A percentile compares a stretch with the other conserved stretches of the same genome.
Evolutionary conservation across 768 basidiomycete species (phyloP).

Genomic region (Cytidiella melzeri): DNA sequence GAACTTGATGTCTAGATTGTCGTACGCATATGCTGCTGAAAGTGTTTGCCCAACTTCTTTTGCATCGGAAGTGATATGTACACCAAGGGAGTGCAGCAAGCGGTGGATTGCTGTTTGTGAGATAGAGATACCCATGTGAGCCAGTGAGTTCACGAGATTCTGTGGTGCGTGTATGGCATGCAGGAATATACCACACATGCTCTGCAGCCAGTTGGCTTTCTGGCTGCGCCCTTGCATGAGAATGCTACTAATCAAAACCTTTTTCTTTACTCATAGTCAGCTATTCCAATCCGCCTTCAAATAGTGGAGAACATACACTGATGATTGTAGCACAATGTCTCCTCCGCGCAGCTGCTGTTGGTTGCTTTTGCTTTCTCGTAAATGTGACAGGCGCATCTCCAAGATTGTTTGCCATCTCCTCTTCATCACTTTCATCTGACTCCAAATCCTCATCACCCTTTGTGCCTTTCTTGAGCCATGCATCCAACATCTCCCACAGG

Average conservation of each 20-base stretch:
- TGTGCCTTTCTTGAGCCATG: not conserved
- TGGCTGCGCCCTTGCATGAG: too few relatives aligned
- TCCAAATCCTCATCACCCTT: too few relatives aligned
- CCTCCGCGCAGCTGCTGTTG: too few relatives aligned
- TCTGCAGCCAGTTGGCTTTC: conserved; percentile 19
- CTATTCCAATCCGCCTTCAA: too few relatives aligned
- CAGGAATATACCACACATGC: conserved; percentile 21
- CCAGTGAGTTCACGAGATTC: conserved; percentile 18
- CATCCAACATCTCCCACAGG: too few relatives aligned
- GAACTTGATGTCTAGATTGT: conserved; percentile 39
- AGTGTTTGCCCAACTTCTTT: conserved; percentile 21
- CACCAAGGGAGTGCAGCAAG: conserved; percentile 16
- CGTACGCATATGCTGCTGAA: conserved; percentile 28
- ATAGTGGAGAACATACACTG: too few relatives aligned
- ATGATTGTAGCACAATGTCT: not conserved
- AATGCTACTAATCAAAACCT: too few relatives aligned
- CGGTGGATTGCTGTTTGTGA: conserved; percentile 17
- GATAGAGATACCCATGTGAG: conserved; percentile 19
- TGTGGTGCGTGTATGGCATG: conserved; percentile 21
- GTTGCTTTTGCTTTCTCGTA: conserved; percentile 14
- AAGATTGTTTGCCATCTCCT: conserved; percentile 1
- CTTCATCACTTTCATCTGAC: not conserved
- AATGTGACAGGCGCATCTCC: conserved; percentile 12
- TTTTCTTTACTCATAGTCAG: too few relatives aligned
- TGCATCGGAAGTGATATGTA: conserved; percentile 1